These are phyloP conservation scores for Phytophthora idaei DNA, from an alignment of 352 stramenopile species.

Conservation along the genomic window DNA sequence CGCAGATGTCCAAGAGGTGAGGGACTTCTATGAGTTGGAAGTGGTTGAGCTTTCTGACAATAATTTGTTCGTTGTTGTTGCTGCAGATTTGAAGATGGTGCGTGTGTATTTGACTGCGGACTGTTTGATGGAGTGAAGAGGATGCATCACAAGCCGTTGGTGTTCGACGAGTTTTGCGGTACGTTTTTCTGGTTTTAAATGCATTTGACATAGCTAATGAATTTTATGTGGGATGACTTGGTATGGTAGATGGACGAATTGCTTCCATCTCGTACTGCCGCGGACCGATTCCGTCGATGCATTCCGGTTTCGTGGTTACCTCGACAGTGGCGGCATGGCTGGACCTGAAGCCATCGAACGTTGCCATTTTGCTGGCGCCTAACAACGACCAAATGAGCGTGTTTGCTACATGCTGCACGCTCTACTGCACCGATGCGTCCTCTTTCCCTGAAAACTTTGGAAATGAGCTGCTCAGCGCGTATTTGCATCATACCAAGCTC, in stretches of 20 bases:
- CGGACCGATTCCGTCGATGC: slow-evolving; percentile 78
- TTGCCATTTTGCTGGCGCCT: slow-evolving; percentile 79
- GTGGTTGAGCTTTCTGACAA: background rate
- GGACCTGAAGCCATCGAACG: slow-evolving; percentile 74
- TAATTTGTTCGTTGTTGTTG: slow-evolving; percentile 1
- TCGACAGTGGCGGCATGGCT: slow-evolving; percentile 87
- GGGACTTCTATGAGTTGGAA: slow-evolving; percentile 3
- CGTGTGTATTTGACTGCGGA: slow-evolving; percentile 87
- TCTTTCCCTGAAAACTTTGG: slow-evolving; percentile 75
- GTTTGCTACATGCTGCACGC: slow-evolving; percentile 85
- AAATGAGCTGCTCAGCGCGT: slow-evolving; percentile 76
- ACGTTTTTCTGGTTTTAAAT: slow-evolving; percentile 19
- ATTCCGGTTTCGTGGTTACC: slow-evolving; percentile 82
- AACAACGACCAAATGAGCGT: slow-evolving; percentile 91
- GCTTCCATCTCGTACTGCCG: slow-evolving; percentile 82
- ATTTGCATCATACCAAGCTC: slow-evolving; percentile 76
- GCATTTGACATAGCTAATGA: background rate
- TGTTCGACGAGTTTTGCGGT: slow-evolving; percentile 90
- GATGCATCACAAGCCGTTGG: slow-evolving; percentile 79
- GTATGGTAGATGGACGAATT: slow-evolving; percentile 68
- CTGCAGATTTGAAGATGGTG: slow-evolving; percentile 73
- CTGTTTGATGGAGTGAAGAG: slow-evolving; percentile 86
- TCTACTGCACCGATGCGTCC: slow-evolving; percentile 75
- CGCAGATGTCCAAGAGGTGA: slow-evolving; percentile 68
- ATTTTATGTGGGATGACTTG: background rate